Conservation (phyloP, 2,329 filamentous ascomycete species). For the Xylaria sp. region DNA sequence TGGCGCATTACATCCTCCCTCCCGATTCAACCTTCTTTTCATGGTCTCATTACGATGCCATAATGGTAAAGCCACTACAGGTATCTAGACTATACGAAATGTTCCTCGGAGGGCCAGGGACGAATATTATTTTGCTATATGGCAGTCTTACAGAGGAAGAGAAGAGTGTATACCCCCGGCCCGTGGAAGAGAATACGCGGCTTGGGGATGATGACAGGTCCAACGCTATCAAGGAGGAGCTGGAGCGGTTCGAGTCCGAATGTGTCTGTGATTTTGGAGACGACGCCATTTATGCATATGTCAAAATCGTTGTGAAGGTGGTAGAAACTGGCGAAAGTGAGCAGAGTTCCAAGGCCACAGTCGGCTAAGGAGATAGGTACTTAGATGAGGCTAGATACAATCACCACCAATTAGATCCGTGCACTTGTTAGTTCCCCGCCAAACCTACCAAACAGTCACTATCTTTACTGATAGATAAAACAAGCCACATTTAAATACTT, state of each 20-base stretch:
- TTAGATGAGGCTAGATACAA: too few species aligned
- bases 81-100: not conserved
- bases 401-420: too few species aligned
- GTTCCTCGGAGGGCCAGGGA: slow-evolving; percentile 7
- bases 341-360: too few species aligned
- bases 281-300: not conserved
- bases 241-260: not conserved
- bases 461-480: too few species aligned
- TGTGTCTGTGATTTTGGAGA: too few species aligned
- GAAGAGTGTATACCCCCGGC: slow-evolving; percentile 19
- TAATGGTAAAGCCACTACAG: not conserved
- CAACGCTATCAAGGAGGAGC: slow-evolving; percentile 8
- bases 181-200: not conserved
- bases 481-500: too few species aligned
- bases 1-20: not conserved
- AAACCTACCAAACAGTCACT: too few species aligned
- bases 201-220: slow-evolving; percentile 7
- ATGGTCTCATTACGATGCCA: not conserved
- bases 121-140: slow-evolving; percentile 9
- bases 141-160: slow-evolving; percentile 3
- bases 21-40: not conserved
- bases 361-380: too few species aligned
- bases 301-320: slow-evolving; percentile 9
- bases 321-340: not conserved
- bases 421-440: too few species aligned